Base-by-base conservation (phyloP, 192 early-diverging fungal genomes). In the Spizellomyces sp. region DNA sequence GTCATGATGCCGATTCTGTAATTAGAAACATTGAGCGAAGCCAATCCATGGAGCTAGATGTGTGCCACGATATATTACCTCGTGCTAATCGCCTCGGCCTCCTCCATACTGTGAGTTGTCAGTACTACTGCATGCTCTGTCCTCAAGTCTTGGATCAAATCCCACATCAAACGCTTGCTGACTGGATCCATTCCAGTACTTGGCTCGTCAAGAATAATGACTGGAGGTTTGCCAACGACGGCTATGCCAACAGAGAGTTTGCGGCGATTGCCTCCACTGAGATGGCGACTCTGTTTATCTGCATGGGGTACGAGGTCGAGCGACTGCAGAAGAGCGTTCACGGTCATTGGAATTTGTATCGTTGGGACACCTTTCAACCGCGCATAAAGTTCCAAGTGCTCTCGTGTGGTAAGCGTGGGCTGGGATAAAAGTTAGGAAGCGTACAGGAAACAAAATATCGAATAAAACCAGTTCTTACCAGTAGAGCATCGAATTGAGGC, bases 201-300 rank as follows among this genome's bases (percentile, higher is more conserved):
- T 12, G 91, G 91, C 71, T 93, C 92, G 75, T 94, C 92, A 77
- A 93, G 75, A 73, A 94, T 91, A 5, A 94, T 85, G 44, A 92
- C 84, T 8, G 67, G 70, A 5, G 92, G 91, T 60, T 64, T 56
- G 9, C 83, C 83, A 54, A 84, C 64, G 17, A 84, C 69, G 5
- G 83, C 83, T 50, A 84, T 80, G 6, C 80, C 83, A 42, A 84
- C 80, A 62, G 70, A 84, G 71, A 63, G 81, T 74, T 68, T 75
- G 27, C 92, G 80, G 67, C 90, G 91, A 74, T 92, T 89, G 58
- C 91, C 92, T 50, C 92, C 92, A 69, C 81, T 84, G 43, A 92
- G 74, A 1, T 86, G 87, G 62, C 87, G 88, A 27, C 78, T 70
- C 48, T 88, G 58, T 19, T 89, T 81, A 61, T 15, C 77, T 66